These are phyloP conservation scores for Orbilia ellipsospora DNA, from an alignment of 2,329 filamentous ascomycete species.

Conservation along the genomic window DNA sequence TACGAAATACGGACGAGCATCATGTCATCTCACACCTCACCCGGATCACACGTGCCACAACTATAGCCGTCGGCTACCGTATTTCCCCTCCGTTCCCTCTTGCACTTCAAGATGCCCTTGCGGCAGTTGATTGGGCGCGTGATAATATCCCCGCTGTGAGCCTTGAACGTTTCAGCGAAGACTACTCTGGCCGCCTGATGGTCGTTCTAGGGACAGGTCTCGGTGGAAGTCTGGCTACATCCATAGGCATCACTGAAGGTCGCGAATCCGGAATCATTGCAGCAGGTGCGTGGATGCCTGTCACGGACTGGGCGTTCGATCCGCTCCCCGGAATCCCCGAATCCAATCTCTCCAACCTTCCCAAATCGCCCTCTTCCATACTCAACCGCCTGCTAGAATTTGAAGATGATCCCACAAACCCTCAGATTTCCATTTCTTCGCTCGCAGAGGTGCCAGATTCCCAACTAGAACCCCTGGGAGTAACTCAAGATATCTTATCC, in stretches of 20 bases:
- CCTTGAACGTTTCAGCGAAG: slow-evolving; percentile 21
- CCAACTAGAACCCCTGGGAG: neutral
- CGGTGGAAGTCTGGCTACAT: slow-evolving; percentile 38
- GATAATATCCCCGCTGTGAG: slow-evolving; percentile 17
- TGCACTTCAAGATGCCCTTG: slow-evolving; percentile 44
- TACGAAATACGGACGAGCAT: slow-evolving; percentile 26
- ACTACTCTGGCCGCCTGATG: slow-evolving; percentile 30
- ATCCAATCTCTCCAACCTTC: slow-evolving; percentile 34
- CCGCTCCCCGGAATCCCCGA: slow-evolving; percentile 47
- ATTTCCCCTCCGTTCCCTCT: slow-evolving; percentile 40
- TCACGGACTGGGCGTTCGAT: slow-evolving; percentile 52
- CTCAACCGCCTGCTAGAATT: neutral
- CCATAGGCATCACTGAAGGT: slow-evolving; percentile 47
- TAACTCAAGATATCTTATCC: slow-evolving; percentile 10
- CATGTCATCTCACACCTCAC: slow-evolving; percentile 27
- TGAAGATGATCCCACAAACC: neutral
- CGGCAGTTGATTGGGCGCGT: slow-evolving; percentile 49
- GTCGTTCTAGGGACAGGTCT: slow-evolving; percentile 41
- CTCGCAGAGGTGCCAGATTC: neutral
- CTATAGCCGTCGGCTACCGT: slow-evolving; percentile 45
- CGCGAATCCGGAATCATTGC: slow-evolving; percentile 47
- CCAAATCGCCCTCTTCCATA: slow-evolving; percentile 20
- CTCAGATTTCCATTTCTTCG: neutral
- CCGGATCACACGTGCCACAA: slow-evolving; percentile 23
- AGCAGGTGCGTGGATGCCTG: slow-evolving; percentile 28